These are phyloP conservation scores for Diaporthe velutina DNA, from an alignment of 2,329 filamentous ascomycete genomes.

Conservation along the genomic window DNA sequence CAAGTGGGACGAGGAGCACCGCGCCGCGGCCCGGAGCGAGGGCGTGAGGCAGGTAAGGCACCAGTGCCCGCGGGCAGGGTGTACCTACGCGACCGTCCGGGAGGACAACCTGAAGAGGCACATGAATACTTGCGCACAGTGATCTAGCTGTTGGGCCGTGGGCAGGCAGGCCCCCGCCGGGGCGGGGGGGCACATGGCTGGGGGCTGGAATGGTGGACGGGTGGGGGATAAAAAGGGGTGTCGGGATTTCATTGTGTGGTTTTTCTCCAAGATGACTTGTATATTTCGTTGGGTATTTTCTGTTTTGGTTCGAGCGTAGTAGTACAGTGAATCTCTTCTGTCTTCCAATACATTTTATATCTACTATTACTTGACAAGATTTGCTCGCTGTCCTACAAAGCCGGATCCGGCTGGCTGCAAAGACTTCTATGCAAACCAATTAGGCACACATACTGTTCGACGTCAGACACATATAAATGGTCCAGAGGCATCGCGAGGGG, in stretches of 20 bases:
- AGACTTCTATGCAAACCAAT: not conserved
- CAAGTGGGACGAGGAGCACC: slow-evolving; percentile 36
- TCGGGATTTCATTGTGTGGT: not conserved
- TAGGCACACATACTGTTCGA: too few species aligned
- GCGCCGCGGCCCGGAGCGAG: slow-evolving; percentile 18
- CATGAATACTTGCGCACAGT: slow-evolving; percentile 5
- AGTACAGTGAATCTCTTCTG: not conserved
- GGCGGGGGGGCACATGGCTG: not conserved
- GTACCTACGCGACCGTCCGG: slow-evolving; percentile 33
- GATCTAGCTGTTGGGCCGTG: not conserved
- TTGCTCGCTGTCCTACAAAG: not conserved
- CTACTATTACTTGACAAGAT: not conserved
- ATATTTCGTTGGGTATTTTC: not conserved
- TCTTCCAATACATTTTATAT: not conserved
- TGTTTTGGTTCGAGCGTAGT: not conserved
- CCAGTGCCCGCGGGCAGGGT: slow-evolving; percentile 24
- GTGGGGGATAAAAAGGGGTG: not conserved
- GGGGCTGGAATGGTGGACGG: too few species aligned
- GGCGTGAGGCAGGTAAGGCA: slow-evolving; percentile 14
- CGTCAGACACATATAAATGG: not conserved
- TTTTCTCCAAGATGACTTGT: not conserved
- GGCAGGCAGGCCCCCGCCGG: not conserved
- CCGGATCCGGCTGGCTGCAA: not conserved
- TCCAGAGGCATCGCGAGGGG: not conserved
- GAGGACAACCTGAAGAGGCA: slow-evolving; percentile 38